These are phyloP conservation scores for Phytophthora nicotianae DNA, from an alignment of 352 stramenopile genomes.

Conservation along the genomic window DNA sequence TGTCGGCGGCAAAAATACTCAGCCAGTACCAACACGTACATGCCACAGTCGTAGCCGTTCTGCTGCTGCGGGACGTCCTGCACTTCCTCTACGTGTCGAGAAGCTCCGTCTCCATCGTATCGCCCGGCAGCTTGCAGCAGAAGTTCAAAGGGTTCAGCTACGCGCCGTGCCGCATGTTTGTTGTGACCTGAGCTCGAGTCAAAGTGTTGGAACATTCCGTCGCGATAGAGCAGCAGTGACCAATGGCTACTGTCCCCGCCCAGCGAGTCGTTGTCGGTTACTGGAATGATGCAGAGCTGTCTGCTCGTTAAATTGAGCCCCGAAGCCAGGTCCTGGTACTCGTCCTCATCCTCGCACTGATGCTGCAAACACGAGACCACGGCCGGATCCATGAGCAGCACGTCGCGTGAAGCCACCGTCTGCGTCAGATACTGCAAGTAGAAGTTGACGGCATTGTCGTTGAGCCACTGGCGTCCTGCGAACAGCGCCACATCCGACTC, in stretches of 20 bases:
- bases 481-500: conserved; percentile 82
- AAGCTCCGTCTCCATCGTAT: conserved; percentile 14
- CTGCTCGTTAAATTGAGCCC: conserved; percentile 49
- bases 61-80: conserved; percentile 63
- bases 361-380: conserved; percentile 83
- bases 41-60: conserved; percentile 84
- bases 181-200: conserved; percentile 80
- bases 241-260: conserved; percentile 69
- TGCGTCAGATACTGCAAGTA: conserved; percentile 77
- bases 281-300: conserved; percentile 61
- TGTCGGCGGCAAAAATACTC: conserved; percentile 61
- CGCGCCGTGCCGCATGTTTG: conserved; percentile 44
- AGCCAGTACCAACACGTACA: conserved; percentile 75
- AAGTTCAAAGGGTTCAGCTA: conserved; percentile 47
- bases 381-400: conserved; percentile 77
- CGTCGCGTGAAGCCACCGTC: conserved; percentile 29
- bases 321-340: conserved; percentile 62
- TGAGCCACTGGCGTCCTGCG: conserved; percentile 63
- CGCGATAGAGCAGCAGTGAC: conserved; percentile 68
- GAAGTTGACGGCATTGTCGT: conserved; percentile 87
- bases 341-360: conserved; percentile 84
- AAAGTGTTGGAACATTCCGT: conserved; percentile 58
- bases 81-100: conserved; percentile 35
- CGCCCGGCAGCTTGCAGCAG: conserved; percentile 34
- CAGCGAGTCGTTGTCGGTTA: conserved; percentile 73